Base-by-base conservation (phyloP, 495 filamentous ascomycete genomes). In the Penicillium paxilli region DNA sequence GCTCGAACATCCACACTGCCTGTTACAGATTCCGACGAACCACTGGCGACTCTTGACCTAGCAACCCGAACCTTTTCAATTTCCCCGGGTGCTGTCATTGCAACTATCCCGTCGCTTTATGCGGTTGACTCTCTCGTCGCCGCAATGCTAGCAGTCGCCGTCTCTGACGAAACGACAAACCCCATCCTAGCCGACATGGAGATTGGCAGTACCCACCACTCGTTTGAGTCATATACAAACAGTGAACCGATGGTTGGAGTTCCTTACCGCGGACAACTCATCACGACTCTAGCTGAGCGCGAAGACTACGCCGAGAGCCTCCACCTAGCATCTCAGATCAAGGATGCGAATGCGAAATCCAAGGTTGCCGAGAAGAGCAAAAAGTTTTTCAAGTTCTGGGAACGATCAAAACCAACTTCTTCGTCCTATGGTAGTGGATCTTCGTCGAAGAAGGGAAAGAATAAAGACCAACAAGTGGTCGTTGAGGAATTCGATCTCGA, bases 61-160 rank as follows among this genome's bases (percentile, higher is more conserved):
- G 64, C 64, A 38, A 77, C 76, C 16, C 72, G 67, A 44, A 76
- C 74, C 1, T 69, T 80, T 0, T 71, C 72, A 11, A 73, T 84
- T 17, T 74, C 72, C 9, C 74, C 76, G 3, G 72, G 69, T 9
- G 59, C 78, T 0, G 71, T 74, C 16, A 61, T 64, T 12, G 61
- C 68, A 5, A 74, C 69, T 5, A 72, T 83, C 20, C 75, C 75
- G 2, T 85, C 83, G 33, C 78, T 89, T 33, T 91, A 90, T 60
- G 75, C 89, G 4, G 80, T 92, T n/a, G 89, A 93, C 65, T 88
- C 90, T 0, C 78, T 83, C 2, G 78, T 89, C 8, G 80, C 84
- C 3, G 87, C 88, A 0, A 72, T 91, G 12, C 64, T 91, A 26
- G 75, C 89, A 11, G 87, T 93, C 19, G 87, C 87, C 0, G 74